phyloP scores from a whole-genome alignment of 1,139 yeast genomes.

The Yamadazyma dendronema region DNA sequence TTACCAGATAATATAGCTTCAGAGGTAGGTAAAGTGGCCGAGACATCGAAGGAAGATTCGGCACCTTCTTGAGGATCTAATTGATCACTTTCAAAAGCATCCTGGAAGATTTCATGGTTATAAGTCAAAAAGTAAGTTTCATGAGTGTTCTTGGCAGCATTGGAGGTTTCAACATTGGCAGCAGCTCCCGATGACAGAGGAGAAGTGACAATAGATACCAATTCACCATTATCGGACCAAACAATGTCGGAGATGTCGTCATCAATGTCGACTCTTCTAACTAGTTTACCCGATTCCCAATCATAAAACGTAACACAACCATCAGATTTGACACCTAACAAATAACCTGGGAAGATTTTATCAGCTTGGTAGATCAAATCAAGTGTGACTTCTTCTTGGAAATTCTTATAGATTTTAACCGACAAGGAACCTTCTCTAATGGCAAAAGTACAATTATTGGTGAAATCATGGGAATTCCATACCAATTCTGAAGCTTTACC shows the following conservation, averaged over 20 bases:
- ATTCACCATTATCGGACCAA: conserved; percentile 94
- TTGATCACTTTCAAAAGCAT: conserved; percentile 56
- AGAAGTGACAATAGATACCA: conserved; percentile 69
- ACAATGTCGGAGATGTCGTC: conserved; percentile 73
- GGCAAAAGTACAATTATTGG: conserved; percentile 75
- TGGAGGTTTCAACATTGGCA: conserved; percentile 5
- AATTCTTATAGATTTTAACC: conserved; percentile 76
- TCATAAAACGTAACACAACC: conserved; percentile 87
- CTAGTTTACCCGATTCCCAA: conserved; percentile 86
- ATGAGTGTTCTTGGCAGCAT: conserved; percentile 37
- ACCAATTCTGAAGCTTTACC: conserved; percentile 90
- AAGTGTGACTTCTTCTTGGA: conserved; percentile 69
- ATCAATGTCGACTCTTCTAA: conserved; percentile 77
- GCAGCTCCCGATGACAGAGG: conserved; percentile 20
- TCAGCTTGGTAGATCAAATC: conserved; percentile 75
- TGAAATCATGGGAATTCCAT: conserved; percentile 80
- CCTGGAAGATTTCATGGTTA: conserved; percentile 64
- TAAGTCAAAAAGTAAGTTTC: conserved; percentile 80
- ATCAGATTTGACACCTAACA: conserved; percentile 77
- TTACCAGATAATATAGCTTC: conserved; percentile 85
- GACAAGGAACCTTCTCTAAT: conserved; percentile 67
- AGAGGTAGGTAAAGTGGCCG: conserved; percentile 65
- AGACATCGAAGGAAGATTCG: conserved; percentile 80
- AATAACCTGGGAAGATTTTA: conserved; percentile 80
- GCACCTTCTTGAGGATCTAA: conserved; percentile 84